Evolutionary conservation across 2,329 filamentous ascomycete species (phyloP), one percentile per base, ranked within the genome.

Genomic region (Shiraia bambusicola): DNA sequence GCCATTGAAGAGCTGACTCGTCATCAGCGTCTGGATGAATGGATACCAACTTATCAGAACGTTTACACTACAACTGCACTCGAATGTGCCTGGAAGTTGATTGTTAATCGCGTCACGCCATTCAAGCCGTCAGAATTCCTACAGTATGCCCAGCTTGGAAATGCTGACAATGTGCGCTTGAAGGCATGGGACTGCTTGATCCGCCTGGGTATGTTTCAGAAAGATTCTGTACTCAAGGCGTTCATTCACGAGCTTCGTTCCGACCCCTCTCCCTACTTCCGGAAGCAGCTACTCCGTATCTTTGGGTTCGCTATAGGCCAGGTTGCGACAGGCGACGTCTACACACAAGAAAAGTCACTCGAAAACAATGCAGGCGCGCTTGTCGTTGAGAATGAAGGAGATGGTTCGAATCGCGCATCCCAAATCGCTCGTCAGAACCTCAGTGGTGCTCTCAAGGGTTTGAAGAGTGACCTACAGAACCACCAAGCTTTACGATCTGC

Each of bases 21-120:
- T 24, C 81, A 83, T 48, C 72, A 81, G 40, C 74, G 82, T 26
- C 79, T 84, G 60, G 82, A 85, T 52, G 82, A 85, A 61, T 85
- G 81, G 80, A 80, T 81, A 2, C 76, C 79, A 28, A 84, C 82
- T 0, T 83, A 77, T 56, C 81, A 83, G 40, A 85, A 85, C 51
- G 67, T 83, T 16, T 82, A 83, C 60, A 80, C 82, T 1, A 73
- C 74, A 10, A 81, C 81, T 10, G 80, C 81, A 14, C 69, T 85
- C 13, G 72, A 78, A n/a, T 83, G 81, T 62, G 73, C 81, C 45
- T 69, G 75, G 47, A 73, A 73, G 50, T 68, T 84, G 13, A 77
- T 78, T 49, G 70, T 76, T 47, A 76, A 74, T 6, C 75, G 74
- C 9, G 71, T 80, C 26, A 71, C 77, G 30, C 74, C 77, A 8